Evolutionary conservation across 2,329 filamentous ascomycete genomes (phyloP), one percentile per base, ranked within the genome.

Genomic region (Pseudocercospora eumusae): DNA sequence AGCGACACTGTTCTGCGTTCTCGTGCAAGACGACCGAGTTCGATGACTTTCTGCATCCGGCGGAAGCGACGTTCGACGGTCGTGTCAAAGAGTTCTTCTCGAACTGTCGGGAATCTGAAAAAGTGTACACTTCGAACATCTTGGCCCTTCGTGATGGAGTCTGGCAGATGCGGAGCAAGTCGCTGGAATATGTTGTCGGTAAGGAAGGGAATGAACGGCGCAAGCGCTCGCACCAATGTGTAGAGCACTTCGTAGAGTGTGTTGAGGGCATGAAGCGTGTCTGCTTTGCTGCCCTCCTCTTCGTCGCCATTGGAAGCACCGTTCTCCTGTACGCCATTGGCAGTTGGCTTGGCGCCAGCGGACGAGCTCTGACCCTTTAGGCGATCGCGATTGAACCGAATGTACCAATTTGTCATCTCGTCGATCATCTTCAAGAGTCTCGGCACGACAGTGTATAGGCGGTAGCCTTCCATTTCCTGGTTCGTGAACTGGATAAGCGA

Each of bases 321-420:
- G 31, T 69, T 69, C 4, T 64, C 53, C 28, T 66, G 59, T 0
- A 54, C 59, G 23, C 63, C 68, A 52, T 67, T 66, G 2, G 64
- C 64, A 5, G 66, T 63, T 9, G 67, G 49, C 44, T 68, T 68
- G 33, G 60, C 56, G 13, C 66, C 64, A 18, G 64, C 50, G 10
- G 66, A 53, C 11, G 47, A 54, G 53, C 65, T 64, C 57, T 75
- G 72, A 47, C 93, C 93, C 86, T 96, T 97, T 68, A 96, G 82
- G 59, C 93, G 87, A 76, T 90, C 90, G 59, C 93, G 86, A 81
- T 97, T 97, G 81, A 96, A 96, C 64, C 92, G 86, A 75, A 97
- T 97, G 78, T 97, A 97, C 93, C 93, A 97, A 78, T 98, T 98
- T n/a, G 93, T 97, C 3, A 91, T 92, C 78, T 96, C 92, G 72